These are phyloP conservation scores for Nicotiana obtusifolia DNA, from an alignment of 257 asterid species.

Conservation along the genomic window DNA sequence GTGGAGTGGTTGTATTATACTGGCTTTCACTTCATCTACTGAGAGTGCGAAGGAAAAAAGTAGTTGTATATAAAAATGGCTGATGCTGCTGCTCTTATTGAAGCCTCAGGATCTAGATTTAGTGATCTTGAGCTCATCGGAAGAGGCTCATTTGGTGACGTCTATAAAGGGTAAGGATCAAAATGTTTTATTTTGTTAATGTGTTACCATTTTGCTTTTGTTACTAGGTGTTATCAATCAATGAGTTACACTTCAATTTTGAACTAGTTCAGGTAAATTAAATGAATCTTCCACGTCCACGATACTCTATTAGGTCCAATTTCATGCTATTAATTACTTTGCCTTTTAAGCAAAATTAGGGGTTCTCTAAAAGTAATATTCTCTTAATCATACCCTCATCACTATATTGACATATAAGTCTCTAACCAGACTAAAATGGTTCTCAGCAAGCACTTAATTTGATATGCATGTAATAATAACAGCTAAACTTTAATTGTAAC, in stretches of 20 bases:
- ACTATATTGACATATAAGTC: background rate
- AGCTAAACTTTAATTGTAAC: background rate
- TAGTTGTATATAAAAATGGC: conserved; percentile 34
- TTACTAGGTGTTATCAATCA: background rate
- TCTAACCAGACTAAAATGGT: background rate
- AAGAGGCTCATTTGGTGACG: conserved; percentile 97
- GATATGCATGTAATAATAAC: background rate
- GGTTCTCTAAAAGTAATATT: background rate
- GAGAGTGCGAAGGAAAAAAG: conserved; percentile 6
- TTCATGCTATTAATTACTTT: background rate
- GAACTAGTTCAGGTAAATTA: background rate
- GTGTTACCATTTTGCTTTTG: background rate
- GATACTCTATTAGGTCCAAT: background rate
- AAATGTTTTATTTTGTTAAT: background rate
- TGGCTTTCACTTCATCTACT: conserved; percentile 6
- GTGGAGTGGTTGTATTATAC: conserved; percentile 11
- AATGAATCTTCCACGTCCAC: background rate
- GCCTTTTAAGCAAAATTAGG: background rate
- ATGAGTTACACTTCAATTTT: background rate
- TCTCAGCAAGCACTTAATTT: background rate
- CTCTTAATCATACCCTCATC: background rate
- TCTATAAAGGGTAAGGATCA: conserved; percentile 75
- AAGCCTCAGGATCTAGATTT: conserved; percentile 86
- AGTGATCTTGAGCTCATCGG: conserved; percentile 88
- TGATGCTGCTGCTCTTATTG: conserved; percentile 71